Evolutionary conservation across 306 rosid species (phyloP).

Genomic region (peach (Prunus persica)): DNA sequence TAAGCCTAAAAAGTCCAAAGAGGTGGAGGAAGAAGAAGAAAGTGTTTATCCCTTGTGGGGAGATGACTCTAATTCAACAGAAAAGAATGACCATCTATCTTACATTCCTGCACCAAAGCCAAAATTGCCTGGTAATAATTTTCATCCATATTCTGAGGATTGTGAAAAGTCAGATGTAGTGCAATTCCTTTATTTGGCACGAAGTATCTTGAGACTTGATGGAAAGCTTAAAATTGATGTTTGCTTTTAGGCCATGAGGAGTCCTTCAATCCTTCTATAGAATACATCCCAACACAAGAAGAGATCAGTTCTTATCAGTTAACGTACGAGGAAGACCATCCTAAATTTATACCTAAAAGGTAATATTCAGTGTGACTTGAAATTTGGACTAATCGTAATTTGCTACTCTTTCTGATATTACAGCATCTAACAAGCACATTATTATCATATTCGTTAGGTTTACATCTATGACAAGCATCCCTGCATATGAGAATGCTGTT

Average conservation of each 20-base stretch:
- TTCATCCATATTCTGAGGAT: slow-evolving; percentile 4
- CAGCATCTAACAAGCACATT: slow-evolving; percentile 9
- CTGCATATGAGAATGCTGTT: slow-evolving; percentile 81
- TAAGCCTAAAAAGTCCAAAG: slow-evolving; percentile 73
- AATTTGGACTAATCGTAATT: background rate
- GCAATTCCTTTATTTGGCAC: background rate
- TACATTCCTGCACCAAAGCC: slow-evolving; percentile 93
- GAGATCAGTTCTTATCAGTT: slow-evolving; percentile 78
- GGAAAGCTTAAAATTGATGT: background rate
- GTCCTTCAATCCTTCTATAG: slow-evolving; percentile 89
- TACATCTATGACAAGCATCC: slow-evolving; percentile 76
- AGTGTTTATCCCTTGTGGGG: slow-evolving; percentile 77
- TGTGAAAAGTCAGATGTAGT: background rate
- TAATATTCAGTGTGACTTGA: slow-evolving; percentile 6
- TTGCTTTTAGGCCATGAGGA: slow-evolving; percentile 76
- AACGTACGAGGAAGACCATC: slow-evolving; percentile 89
- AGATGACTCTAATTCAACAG: slow-evolving; percentile 67
- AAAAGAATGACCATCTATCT: slow-evolving; percentile 62
- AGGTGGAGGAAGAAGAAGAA: slow-evolving; percentile 69
- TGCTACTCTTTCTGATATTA: slow-evolving; percentile 4
- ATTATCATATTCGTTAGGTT: slow-evolving; percentile 44
- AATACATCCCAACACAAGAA: slow-evolving; percentile 93
- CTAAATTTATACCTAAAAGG: slow-evolving; percentile 87
- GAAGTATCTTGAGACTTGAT: slow-evolving; percentile 13
- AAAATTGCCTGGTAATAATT: slow-evolving; percentile 69